Evolutionary conservation across 1,284 basidiomycete genomes (phyloP).

Genomic region (Ustilago lituana): DNA sequence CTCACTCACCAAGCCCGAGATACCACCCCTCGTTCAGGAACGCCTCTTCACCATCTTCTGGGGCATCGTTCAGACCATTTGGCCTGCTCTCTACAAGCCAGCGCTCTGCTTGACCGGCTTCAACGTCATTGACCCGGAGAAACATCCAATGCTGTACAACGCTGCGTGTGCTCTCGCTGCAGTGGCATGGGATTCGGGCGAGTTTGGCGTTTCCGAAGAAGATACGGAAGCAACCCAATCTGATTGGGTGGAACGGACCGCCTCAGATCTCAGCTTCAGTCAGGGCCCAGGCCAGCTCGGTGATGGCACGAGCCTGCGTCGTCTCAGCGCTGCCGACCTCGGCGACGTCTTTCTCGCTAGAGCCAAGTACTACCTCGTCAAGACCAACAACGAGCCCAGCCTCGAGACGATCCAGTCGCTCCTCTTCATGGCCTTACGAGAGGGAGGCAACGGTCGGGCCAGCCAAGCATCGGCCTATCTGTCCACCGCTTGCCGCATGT

Average conservation of each 20-base stretch:
- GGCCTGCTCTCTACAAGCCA: slow-evolving; percentile 51
- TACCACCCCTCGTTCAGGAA: slow-evolving; percentile 43
- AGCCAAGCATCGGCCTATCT: slow-evolving; percentile 49
- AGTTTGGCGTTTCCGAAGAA: slow-evolving; percentile 33
- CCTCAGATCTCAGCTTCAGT: slow-evolving; percentile 37
- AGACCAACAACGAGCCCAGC: slow-evolving; percentile 51
- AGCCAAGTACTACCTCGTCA: slow-evolving; percentile 52
- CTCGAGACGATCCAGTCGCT: slow-evolving; percentile 53
- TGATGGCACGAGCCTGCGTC: slow-evolving; percentile 20
- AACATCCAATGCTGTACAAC: slow-evolving; percentile 54
- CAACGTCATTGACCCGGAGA: slow-evolving; percentile 43
- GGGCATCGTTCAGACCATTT: slow-evolving; percentile 44
- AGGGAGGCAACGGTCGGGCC: slow-evolving; percentile 50
- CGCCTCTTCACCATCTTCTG: slow-evolving; percentile 50
- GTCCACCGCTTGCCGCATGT: slow-evolving; percentile 51
- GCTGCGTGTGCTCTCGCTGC: slow-evolving; percentile 47
- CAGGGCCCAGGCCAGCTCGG: slow-evolving; percentile 16
- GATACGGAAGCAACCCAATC: slow-evolving; percentile 38
- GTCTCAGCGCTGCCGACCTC: slow-evolving; percentile 29
- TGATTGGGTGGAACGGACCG: slow-evolving; percentile 43
- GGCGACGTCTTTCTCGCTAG: slow-evolving; percentile 52
- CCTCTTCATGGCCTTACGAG: slow-evolving; percentile 54
- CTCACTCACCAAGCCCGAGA: slow-evolving; percentile 35
- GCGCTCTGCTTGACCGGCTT: slow-evolving; percentile 26
- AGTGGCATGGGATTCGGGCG: slow-evolving; percentile 45